Evolutionary conservation across 768 basidiomycete genomes (phyloP).

Genomic region (Omphalotus guepiniiformis): DNA sequence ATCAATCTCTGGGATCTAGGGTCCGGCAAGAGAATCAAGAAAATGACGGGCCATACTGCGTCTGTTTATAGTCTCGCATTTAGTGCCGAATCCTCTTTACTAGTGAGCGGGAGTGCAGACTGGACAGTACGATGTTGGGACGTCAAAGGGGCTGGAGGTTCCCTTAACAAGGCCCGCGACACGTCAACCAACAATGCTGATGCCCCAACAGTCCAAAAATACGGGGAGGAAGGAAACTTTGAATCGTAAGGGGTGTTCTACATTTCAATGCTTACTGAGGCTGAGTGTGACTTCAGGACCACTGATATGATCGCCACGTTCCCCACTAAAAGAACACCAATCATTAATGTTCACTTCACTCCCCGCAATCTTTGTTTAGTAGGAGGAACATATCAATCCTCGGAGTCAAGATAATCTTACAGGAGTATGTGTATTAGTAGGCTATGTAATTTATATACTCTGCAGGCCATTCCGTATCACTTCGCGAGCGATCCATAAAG

Average conservation of each 20-base stretch:
- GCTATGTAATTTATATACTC: background rate
- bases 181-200: constrained; percentile 27
- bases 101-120: constrained; percentile 90
- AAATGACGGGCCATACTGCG: constrained; percentile 90
- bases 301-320: constrained; percentile 85
- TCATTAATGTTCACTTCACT: constrained; percentile 91
- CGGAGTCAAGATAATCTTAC: constrained; percentile 43
- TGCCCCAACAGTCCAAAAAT: constrained; percentile 25
- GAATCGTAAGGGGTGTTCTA: constrained; percentile 70
- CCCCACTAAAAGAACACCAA: constrained; percentile 93
- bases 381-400: constrained; percentile 67
- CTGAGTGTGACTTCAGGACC: no score
- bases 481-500: no score
- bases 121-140: constrained; percentile 99
- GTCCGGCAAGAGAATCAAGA: constrained; percentile 92
- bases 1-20: constrained; percentile 97
- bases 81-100: constrained; percentile 84
- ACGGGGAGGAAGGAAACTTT: constrained; percentile 51
- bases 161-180: constrained; percentile 57
- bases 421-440: background rate
- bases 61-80: constrained; percentile 90
- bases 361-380: constrained; percentile 91
- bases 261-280: no score
- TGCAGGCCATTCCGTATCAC: no score
- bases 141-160: constrained; percentile 73